Evolutionary conservation across 176 grass and related monocot genomes (phyloP).

Genomic region (Thinopyrum elongatum): DNA sequence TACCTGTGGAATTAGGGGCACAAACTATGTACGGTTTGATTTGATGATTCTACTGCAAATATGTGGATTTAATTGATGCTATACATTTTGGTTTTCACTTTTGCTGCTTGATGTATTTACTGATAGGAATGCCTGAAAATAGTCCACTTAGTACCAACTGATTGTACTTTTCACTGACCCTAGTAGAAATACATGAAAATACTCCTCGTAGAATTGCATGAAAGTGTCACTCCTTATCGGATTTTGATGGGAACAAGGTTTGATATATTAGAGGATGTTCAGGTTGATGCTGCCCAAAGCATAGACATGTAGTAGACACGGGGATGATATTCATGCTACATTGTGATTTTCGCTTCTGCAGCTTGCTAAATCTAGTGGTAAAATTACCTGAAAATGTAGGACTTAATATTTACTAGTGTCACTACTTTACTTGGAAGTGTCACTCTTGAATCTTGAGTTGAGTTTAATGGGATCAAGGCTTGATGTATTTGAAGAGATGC

Average conservation of each 20-base stretch:
- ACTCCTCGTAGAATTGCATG: background rate
- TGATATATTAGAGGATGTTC: background rate
- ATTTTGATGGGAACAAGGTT: background rate
- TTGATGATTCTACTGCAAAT: background rate
- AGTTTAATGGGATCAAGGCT: too few relatives aligned
- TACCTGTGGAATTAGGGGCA: background rate
- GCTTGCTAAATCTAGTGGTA: background rate
- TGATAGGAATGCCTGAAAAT: background rate
- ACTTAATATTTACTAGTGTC: too few relatives aligned
- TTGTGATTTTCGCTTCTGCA: background rate
- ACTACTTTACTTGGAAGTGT: too few relatives aligned
- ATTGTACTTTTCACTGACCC: background rate
- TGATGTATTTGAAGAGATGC: too few relatives aligned
- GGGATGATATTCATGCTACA: background rate
- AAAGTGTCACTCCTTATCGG: background rate
- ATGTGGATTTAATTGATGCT: background rate
- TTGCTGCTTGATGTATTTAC: background rate
- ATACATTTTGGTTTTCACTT: background rate
- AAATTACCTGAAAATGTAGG: background rate
- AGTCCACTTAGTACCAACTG: background rate
- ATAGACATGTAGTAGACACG: background rate
- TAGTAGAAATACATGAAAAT: background rate
- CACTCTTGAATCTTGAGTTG: too few relatives aligned
- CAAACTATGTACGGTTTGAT: background rate
- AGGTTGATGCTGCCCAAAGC: background rate